A percentile compares a stretch with the other conserved stretches of the same genome.
Conservation (phyloP, 2,329 filamentous ascomycete species). For the Fusarium temperatum region DNA sequence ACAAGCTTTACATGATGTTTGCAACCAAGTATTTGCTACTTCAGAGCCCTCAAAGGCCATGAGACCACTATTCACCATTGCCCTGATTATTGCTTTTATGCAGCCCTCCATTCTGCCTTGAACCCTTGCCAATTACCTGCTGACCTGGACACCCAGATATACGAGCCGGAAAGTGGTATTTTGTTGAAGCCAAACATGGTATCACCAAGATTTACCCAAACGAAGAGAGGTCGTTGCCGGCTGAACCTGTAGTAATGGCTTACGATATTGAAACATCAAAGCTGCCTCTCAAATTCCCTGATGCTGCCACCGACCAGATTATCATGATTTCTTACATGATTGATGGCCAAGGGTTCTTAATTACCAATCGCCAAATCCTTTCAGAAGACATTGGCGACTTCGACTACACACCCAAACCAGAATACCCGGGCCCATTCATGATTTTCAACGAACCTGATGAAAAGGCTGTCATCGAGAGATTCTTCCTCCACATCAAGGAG, state of each 20-base stretch:
- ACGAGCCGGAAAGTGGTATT: conserved; percentile 96
- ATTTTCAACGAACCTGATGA: conserved; percentile 99
- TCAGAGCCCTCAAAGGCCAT: conserved; percentile 94
- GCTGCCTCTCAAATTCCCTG: conserved; percentile 93
- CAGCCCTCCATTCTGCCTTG: background rate
- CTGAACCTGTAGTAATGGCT: conserved; percentile 98
- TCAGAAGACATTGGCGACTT: conserved; percentile 98
- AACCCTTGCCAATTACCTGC: background rate
- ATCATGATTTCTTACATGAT: conserved; percentile 99
- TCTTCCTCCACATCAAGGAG: conserved; percentile 96
- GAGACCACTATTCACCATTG: conserved; percentile 93
- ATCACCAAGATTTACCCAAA: conserved; percentile 83
- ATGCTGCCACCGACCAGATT: conserved; percentile 91
- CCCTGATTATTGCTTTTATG: conserved; percentile 69
- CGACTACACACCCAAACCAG: conserved; percentile 96
- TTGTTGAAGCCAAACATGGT: conserved; percentile 92
- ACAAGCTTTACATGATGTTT: conserved; percentile 77
- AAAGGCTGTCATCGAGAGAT: conserved; percentile 85
- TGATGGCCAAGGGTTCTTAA: conserved; percentile 95
- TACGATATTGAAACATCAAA: conserved; percentile 99
- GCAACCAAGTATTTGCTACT: conserved; percentile 99
- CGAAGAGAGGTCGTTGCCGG: conserved; percentile 86
- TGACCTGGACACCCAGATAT: conserved; percentile 70
- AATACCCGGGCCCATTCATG: conserved; percentile 94
- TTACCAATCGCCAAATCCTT: conserved; percentile 97